Base-by-base conservation (phyloP, 2,329 filamentous ascomycete species). In the Monilinia fructigena region DNA sequence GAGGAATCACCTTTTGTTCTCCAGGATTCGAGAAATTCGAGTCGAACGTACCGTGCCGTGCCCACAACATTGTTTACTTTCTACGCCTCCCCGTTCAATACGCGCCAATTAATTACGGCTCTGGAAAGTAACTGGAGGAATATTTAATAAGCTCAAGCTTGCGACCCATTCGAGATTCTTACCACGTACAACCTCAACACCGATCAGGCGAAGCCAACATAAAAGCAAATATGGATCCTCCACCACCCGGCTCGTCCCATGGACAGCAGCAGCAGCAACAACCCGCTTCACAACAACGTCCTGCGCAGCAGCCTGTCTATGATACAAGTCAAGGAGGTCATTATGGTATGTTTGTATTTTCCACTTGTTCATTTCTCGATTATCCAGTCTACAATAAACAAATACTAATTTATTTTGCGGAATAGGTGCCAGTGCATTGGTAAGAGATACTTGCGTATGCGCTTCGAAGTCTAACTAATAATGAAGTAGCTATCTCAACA, bases 281-380 rank as follows among this genome's bases (percentile, higher is more conserved):
- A 71, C 81, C 84, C 70, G 82, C 85, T 74, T 54, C 60, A 56
- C 55, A 61, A 66, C 63, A 66, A 61, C 63, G 63, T 20, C 56
- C 63, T 52, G 47, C 55, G 26, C 45, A 50, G n/a, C 58, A 61
- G 45, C 86, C 86, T 20, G 83, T 85, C n/a, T 93, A 93, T 77
- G 89, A 93, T 78, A 86, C 86, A 61, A 83, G 81, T 72, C 87
- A 90, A 75, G 90, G 89, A 68, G 90, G 90, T 63, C 90, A 93
- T 78, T 93, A 92, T 80, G 89, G 90, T 92, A 80, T 79, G 83
- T 77, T 53, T 23, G 10, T 20, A 26, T 31, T 60, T 23, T 50
- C 18, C 23, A 4, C 40, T 54, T 35, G 6, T 48, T 20, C 40
- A 62, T 60, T 20, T 47, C 59, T 26, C 5, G 12, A 26, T 23